Conservation (phyloP, 208 protist genomes). For the Trypanosoma theileri region DNA sequence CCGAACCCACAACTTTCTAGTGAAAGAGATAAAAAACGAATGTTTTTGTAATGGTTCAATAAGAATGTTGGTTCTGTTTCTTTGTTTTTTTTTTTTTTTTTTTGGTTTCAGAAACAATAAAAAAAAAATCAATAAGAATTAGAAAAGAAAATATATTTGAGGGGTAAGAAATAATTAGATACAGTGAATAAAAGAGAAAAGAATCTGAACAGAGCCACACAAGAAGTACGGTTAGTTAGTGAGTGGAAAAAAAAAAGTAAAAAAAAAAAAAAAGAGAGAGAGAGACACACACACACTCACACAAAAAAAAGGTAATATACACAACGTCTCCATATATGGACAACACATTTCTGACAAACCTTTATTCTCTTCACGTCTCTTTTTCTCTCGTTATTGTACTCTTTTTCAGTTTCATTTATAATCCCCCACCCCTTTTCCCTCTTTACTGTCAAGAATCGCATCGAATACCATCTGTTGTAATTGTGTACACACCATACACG, state of each 20-base stretch:
- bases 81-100: too few relatives aligned
- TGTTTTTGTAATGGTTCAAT: too few relatives aligned
- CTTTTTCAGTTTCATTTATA: too few relatives aligned
- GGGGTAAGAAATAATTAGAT: not conserved
- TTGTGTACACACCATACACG: conserved; percentile 32
- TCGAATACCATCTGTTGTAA: conserved; percentile 46
- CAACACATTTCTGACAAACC: not conserved
- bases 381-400: not conserved
- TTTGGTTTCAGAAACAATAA: not conserved
- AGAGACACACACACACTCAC: too few relatives aligned
- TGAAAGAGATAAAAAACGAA: too few relatives aligned
- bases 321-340: too few relatives aligned
- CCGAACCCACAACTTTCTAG: too few relatives aligned
- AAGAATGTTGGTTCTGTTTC: too few relatives aligned
- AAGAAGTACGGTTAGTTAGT: not conserved
- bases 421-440: not conserved
- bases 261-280: not conserved
- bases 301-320: too few relatives aligned
- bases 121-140: too few relatives aligned
- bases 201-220: not conserved
- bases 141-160: not conserved
- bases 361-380: not conserved
- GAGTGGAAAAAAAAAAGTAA: conserved; percentile 1
- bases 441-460: conserved; percentile 6
- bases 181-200: not conserved